Conservation (phyloP, 2,329 filamentous ascomycete species). For the Verticillium isaacii region DNA sequence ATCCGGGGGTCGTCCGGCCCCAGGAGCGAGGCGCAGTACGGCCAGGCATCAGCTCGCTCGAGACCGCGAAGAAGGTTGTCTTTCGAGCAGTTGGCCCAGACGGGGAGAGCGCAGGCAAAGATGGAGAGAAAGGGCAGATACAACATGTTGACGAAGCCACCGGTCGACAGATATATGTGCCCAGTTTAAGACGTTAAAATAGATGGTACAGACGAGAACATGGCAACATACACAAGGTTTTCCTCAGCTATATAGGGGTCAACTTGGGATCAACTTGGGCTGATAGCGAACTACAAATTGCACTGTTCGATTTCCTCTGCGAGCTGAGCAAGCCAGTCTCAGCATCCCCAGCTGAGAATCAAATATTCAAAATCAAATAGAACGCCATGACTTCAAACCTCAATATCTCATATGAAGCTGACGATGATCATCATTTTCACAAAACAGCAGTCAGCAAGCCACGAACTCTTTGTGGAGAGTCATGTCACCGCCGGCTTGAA, state of each 20-base stretch:
- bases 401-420: not conserved
- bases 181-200: not conserved
- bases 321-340: not conserved
- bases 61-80: slow-evolving; percentile 11
- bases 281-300: not conserved
- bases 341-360: not conserved
- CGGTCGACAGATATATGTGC: not conserved
- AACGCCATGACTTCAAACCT: not conserved
- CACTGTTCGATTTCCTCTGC: not conserved
- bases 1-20: not conserved
- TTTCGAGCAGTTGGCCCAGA: not conserved
- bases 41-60: slow-evolving; percentile 6
- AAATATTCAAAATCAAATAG: not conserved
- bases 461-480: not conserved
- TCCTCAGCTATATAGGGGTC: not conserved
- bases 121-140: not conserved
- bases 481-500: not conserved
- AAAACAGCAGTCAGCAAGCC: too few species aligned
- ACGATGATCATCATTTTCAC: too few species aligned
- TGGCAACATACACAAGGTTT: not conserved
- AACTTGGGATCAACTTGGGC: not conserved
- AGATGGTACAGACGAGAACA: not conserved
- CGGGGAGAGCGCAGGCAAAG: not conserved
- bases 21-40: slow-evolving; percentile 8
- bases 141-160: not conserved